Evolutionary conservation across 805 yeast species (phyloP).

Genomic region (Yamadazyma laniorum): DNA sequence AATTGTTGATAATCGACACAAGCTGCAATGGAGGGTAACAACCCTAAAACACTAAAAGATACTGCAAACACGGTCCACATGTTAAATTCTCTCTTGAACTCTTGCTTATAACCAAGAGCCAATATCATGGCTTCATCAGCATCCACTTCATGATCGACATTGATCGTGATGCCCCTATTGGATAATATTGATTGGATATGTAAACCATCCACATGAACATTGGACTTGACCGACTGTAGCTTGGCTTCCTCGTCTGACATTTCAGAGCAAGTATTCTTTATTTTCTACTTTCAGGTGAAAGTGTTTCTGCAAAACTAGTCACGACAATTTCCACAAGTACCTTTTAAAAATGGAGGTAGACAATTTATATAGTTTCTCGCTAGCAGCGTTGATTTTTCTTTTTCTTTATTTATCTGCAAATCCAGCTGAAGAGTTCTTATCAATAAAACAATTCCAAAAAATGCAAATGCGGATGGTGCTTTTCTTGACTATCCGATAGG

Average conservation of each 20-base stretch:
- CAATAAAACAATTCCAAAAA: no score
- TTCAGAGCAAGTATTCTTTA: no score
- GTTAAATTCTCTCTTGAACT: constrained; percentile 57
- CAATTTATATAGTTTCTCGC: no score
- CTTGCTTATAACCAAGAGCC: constrained; percentile 64
- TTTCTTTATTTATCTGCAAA: no score
- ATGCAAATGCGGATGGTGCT: no score
- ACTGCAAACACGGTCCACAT: constrained; percentile 59
- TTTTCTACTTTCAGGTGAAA: no score
- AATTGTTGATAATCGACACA: constrained; percentile 59
- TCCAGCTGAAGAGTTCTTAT: no score
- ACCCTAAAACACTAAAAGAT: constrained; percentile 62
- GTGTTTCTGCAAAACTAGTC: no score
- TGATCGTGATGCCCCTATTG: constrained; percentile 35
- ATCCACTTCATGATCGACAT: constrained; percentile 48
- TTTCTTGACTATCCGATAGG: no score
- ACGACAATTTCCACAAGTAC: no score
- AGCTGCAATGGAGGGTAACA: constrained; percentile 64
- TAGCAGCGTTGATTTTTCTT: no score
- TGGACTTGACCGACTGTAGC: constrained; percentile 22
- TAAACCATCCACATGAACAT: constrained; percentile 37
- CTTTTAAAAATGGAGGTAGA: no score
- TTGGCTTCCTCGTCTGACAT: constrained; percentile 12
- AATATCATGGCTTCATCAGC: constrained; percentile 52
- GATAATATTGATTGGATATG: constrained; percentile 37